These are phyloP conservation scores for Sphaerulina vaccinii DNA, from an alignment of 2,329 filamentous ascomycete genomes.

Conservation along the genomic window DNA sequence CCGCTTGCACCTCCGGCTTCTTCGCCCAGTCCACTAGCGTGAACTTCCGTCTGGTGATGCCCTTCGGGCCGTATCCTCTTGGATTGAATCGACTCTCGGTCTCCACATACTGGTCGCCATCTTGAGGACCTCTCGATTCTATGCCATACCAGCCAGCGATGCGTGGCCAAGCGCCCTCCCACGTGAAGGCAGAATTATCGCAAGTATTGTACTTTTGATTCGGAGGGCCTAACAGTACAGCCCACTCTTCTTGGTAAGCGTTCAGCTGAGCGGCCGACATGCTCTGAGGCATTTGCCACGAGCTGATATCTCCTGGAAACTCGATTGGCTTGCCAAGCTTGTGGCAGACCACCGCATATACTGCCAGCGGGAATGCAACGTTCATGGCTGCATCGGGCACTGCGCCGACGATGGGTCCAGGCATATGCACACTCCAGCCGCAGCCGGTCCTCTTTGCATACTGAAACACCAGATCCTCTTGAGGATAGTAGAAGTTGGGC, in stretches of 20 bases:
- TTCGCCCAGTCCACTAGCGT: slow-evolving; percentile 47
- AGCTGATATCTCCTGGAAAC: slow-evolving; percentile 46
- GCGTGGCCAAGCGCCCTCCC: slow-evolving; percentile 51
- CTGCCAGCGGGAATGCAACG: slow-evolving; percentile 47
- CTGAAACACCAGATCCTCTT: slow-evolving; percentile 50
- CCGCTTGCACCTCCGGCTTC: slow-evolving; percentile 44
- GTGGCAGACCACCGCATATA: slow-evolving; percentile 51
- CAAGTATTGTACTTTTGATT: slow-evolving; percentile 53
- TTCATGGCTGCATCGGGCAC: slow-evolving; percentile 55
- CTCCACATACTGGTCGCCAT: slow-evolving; percentile 28
- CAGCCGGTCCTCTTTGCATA: slow-evolving; percentile 43
- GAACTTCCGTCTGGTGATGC: slow-evolving; percentile 30
- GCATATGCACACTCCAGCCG: slow-evolving; percentile 50
- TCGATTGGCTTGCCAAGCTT: slow-evolving; percentile 43
- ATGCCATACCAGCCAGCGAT: slow-evolving; percentile 49
- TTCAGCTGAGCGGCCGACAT: slow-evolving; percentile 49
- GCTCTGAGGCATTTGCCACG: slow-evolving; percentile 48
- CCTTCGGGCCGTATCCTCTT: slow-evolving; percentile 32
- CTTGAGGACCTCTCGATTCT: slow-evolving; percentile 30
- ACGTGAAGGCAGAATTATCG: slow-evolving; percentile 50
- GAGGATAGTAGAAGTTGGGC: slow-evolving; percentile 57
- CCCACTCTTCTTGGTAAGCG: slow-evolving; percentile 53
- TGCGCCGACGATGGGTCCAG: slow-evolving; percentile 50
- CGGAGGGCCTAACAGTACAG: slow-evolving; percentile 42
- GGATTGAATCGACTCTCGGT: slow-evolving; percentile 30